Base-by-base conservation (phyloP, 306 rosid genomes). In the Vigna unguiculata region DNA sequence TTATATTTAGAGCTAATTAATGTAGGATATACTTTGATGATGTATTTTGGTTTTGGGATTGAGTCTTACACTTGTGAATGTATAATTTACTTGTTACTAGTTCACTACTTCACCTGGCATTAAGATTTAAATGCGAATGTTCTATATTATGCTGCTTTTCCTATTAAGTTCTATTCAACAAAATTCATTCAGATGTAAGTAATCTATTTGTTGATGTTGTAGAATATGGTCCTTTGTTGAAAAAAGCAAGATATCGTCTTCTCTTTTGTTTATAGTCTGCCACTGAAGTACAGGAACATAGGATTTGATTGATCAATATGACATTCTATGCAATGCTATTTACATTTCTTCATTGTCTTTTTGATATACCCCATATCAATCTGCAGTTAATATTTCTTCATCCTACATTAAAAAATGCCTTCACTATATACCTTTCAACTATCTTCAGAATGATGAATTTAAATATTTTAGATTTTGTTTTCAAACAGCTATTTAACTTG, bases 161-260 rank as follows among this genome's bases (percentile, higher is more conserved):
- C 15, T 66, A 38, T 6, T 49, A 59, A 46, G 20, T 69, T 58
- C 49, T 43, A 68, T 45, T 43, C 28, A 30, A 58, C 32, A 61
- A 15, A 38, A 69, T 38, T 36, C 30, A 78, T 38, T 52, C 46
- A 36, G 11, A 48, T 38, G 30, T 30, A 59, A 36, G 64, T 51
- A 34, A 61, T 71, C 19, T 60, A 13, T 47, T 49, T 47, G 24
- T 71, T 71, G 54, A 49, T 61, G 28, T 79, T 57, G 78, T 14
- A 30, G 58, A 51, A 43, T 38, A 52, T 4, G 25, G 77, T 41
- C 61, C 28, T 19, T 52, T 63, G 78, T 25, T 13, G 49, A 69
- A 64, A 71, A 43, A 41, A 43, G 64, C 78, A 72, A 38, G 65
- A 25, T 48, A 70, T 17, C 20, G 38, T 58, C 81, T 77, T 68